Base-by-base conservation (phyloP, 192 early-diverging fungal species). In the Allomyces javanicus region DNA sequence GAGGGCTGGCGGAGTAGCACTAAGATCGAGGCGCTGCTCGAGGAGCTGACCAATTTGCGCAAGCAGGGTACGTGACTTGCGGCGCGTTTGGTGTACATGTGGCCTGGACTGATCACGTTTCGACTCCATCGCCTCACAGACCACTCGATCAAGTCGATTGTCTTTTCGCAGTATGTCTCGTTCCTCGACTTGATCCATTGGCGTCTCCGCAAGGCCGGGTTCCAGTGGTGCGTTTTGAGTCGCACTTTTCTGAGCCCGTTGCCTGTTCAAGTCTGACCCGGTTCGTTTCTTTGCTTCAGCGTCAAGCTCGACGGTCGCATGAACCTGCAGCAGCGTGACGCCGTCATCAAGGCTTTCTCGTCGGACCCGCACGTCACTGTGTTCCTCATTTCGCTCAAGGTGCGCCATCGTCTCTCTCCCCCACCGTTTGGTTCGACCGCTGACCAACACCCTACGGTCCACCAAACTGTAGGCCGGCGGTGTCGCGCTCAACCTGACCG, bases 11-110 rank as follows among this genome's bases (percentile, higher is more conserved):
- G 86, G 44, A 90, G 88, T 61, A 89, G 87, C 26, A 91, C 93
- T 62, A 96, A 96, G 72, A 96, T 96, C 67, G 91, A 96, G 72
- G 91, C 91, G 0, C 79, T 96, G 17, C 88, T 93, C 10, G 92
- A 94, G 73, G 92, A 96, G 62, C 77, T 94, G 25, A 85, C 84
- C 22, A 72, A 72, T 7, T 79, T 89, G 27, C 85, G 87, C 55
- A 75, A 79, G n/a, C 80, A 85, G 22, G 82, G 85, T 33, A 77
- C 81, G 10, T 89, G 88, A 4, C 79, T 85, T 64, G 0, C 7
- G 7, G 9, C 0, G 7, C 7, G 0, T 40, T 9, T 9, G 7
- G 0, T 40, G 7, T 7, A 3, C 33, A n/a, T n/a, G n/a, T n/a
- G 33, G 33, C 33, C 9, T 9, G 7, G 33, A 40, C 33, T 9